These are phyloP conservation scores for Verticillium nonalfalfae DNA, from an alignment of 2,329 filamentous ascomycete genomes.

Conservation along the genomic window DNA sequence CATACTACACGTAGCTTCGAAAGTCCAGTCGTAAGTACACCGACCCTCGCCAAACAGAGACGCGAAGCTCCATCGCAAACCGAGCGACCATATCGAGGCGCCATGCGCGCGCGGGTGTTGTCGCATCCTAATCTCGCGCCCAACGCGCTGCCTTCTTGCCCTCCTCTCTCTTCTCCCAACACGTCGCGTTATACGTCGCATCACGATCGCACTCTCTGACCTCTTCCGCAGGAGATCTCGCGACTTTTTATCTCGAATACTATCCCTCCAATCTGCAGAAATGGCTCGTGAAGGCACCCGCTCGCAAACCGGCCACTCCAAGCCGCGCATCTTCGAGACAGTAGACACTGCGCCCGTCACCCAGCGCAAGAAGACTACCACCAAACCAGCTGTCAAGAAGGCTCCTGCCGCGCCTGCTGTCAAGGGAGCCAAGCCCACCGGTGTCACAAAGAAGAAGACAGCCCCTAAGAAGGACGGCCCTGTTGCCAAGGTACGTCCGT, in stretches of 20 bases:
- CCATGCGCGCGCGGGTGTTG: neutral
- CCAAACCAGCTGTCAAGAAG: conserved; percentile 7
- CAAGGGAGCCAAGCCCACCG: conserved; percentile 10
- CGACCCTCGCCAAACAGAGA: neutral
- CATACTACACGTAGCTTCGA: neutral
- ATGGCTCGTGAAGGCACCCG: conserved; percentile 47
- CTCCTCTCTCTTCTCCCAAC: neutral
- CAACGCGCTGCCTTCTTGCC: neutral
- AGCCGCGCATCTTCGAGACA: conserved; percentile 43
- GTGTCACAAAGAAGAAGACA: conserved; percentile 11
- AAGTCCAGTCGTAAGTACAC: neutral
- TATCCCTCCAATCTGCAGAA: neutral
- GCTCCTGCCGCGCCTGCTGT: neutral
- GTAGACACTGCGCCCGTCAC: conserved; percentile 41
- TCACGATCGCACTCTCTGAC: neutral
- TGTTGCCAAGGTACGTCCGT: conserved; percentile 4
- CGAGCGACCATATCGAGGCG: neutral
- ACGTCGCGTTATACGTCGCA: neutral
- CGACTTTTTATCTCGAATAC: neutral
- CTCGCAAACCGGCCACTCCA: conserved; percentile 45
- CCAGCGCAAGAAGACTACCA: conserved; percentile 24
- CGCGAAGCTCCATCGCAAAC: neutral
- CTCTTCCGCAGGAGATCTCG: neutral
- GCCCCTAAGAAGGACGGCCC: conserved; percentile 10
- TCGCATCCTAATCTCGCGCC: neutral